Evolutionary conservation across 169 alveolate species (phyloP), one percentile per base, ranked within the genome.

Genomic region (Cryptosporidium viatorum): DNA sequence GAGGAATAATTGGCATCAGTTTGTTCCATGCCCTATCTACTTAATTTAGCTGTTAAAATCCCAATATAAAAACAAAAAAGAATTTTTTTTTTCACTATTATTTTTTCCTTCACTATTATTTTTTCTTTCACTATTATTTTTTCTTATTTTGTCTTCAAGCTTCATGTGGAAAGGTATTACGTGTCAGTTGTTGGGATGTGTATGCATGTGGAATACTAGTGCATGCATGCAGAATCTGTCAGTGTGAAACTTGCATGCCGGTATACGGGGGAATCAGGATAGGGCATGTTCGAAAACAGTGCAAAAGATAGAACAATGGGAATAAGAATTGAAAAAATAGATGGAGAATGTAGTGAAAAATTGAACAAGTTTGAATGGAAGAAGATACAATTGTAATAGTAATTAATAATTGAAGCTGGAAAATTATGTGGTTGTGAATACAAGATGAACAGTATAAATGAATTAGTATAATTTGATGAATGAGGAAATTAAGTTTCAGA

Each of bases 1-100:
- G 8, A 55, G 67, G 67, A 55, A 55, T 55, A 55, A 55, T 55
- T 55, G 67, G 67, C 10, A 55, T 55, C 67, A n/a, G 67, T 55
- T 55, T 55, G 67, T 55, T 55, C 67, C 67, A 26, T n/a, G 67
- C 67, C 67, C 67, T n/a, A 26, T 55, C 67, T 26, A 26, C 18
- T 55, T 55, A 26, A 55, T 55, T 55, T 55, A 55, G 67, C 67
- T 55, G 37, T 55, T 55, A 26, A 55, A 55, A 21, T 55, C 29
- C 67, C 31, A 55, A 55, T 55, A 55, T 55, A 55, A 55, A 55
- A 26, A 55, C 3, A 16, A 55, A 55, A 55, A 55, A 55, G 7
- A 55, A 55, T 6, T 21, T 26, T 55, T 55, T 55, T 18, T 55
- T 41, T 41, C 48, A 41, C 67, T 55, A 35, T 35, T 26, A 2